phyloP scores from a whole-genome alignment of 1,284 basidiomycete species.

The Naganishia sp. region DNA sequence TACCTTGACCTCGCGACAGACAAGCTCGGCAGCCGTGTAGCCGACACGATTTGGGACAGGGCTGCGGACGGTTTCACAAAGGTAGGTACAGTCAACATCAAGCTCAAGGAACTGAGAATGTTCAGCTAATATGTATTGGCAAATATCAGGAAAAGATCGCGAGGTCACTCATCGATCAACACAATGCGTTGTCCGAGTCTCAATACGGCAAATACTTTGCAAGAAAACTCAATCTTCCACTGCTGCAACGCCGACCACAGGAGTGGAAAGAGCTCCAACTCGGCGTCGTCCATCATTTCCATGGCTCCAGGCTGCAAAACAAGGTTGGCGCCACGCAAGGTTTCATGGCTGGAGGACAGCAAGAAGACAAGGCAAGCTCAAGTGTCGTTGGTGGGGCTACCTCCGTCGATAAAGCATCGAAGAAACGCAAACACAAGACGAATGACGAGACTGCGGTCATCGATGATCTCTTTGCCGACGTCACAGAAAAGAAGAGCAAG shows the following conservation, averaged over 20 bases:
- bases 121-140: constrained; percentile 19
- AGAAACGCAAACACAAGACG: constrained; percentile 39
- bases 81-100: constrained; percentile 55
- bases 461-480: constrained; percentile 65
- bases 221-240: constrained; percentile 72
- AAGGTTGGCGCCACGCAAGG: neutral
- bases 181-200: constrained; percentile 69
- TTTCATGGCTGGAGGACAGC: constrained; percentile 45
- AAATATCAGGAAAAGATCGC: constrained; percentile 83
- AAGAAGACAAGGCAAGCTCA: constrained; percentile 33
- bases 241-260: constrained; percentile 73
- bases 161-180: constrained; percentile 69
- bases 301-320: constrained; percentile 42
- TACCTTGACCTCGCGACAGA: constrained; percentile 79
- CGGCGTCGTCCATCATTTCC: constrained; percentile 49
- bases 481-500: constrained; percentile 53
- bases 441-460: constrained; percentile 65
- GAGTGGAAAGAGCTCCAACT: constrained; percentile 72
- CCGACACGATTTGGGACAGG: constrained; percentile 79
- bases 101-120: no score
- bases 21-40: constrained; percentile 81
- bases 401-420: constrained; percentile 29
- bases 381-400: neutral
- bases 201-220: constrained; percentile 84
- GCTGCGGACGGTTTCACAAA: constrained; percentile 82